Conservation (phyloP, 1,139 yeast genomes). For the Pichia sp. region DNA sequence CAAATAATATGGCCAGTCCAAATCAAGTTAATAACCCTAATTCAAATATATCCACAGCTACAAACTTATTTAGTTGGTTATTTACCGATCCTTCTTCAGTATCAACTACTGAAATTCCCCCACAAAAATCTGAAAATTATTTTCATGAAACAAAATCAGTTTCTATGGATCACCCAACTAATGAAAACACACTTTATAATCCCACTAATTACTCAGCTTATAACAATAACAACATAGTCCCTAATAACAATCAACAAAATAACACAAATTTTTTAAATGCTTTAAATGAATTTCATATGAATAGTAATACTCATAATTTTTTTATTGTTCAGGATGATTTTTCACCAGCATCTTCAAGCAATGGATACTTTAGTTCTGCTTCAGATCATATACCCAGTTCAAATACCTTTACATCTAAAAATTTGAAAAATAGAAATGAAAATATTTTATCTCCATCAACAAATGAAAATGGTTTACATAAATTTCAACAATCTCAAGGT, state of each 20-base stretch:
- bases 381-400: neutral
- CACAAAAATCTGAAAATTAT: conserved; percentile 4
- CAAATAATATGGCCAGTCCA: neutral
- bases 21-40: neutral
- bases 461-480: conserved; percentile 4
- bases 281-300: conserved; percentile 22
- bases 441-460: too few relatives aligned
- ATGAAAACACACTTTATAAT: neutral
- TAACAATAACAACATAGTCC: neutral
- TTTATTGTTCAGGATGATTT: conserved; percentile 27
- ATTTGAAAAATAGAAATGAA: too few relatives aligned
- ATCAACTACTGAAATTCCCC: conserved; percentile 1
- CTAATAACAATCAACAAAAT: neutral
- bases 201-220: neutral
- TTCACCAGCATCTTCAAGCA: conserved; percentile 19
- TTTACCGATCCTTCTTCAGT: conserved; percentile 20
- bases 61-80: conserved; percentile 25
- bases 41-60: conserved; percentile 4
- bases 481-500: conserved; percentile 19
- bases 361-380: conserved; percentile 9
- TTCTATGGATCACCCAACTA: neutral
- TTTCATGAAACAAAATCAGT: conserved; percentile 1
- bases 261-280: conserved; percentile 12
- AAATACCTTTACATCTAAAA: neutral
- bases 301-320: conserved; percentile 25